Percentiles rank a stretch among this genome's conserved stretches.
These are phyloP conservation scores for Lepraria neglecta DNA, from an alignment of 495 filamentous ascomycete species.

Conservation along the genomic window DNA sequence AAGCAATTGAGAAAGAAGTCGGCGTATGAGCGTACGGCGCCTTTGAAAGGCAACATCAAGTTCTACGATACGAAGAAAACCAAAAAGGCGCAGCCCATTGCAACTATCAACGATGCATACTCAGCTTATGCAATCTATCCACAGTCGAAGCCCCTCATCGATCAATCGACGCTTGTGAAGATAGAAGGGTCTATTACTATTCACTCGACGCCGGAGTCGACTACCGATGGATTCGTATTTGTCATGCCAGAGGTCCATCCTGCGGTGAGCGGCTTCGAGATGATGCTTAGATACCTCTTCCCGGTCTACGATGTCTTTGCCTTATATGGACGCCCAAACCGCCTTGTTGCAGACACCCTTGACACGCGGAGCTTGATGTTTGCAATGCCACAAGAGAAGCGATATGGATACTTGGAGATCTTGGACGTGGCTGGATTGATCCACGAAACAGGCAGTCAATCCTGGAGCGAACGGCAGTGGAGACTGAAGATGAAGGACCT, in stretches of 20 bases:
- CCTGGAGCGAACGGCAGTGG: conserved; percentile 91
- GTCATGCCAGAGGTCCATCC: conserved; percentile 94
- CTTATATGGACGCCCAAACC: conserved; percentile 83
- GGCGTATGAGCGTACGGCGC: conserved; percentile 66
- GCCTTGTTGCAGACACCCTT: conserved; percentile 77
- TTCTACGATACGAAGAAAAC: conserved; percentile 94
- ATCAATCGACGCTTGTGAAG: conserved; percentile 90
- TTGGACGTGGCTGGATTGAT: conserved; percentile 77
- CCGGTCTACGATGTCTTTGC: conserved; percentile 90
- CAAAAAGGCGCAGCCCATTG: conserved; percentile 86
- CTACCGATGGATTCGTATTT: conserved; percentile 89
- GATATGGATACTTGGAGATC: conserved; percentile 88
- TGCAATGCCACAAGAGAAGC: conserved; percentile 81
- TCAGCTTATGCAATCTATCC: conserved; percentile 94
- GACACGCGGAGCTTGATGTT: conserved; percentile 94
- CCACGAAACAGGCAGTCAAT: conserved; percentile 63
- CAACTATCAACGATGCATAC: conserved; percentile 83
- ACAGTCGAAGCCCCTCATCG: conserved; percentile 84
- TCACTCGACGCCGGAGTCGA: conserved; percentile 63
- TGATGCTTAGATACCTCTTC: conserved; percentile 91
- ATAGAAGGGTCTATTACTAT: conserved; percentile 87
- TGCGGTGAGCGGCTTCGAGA: conserved; percentile 89
- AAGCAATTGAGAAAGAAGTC: conserved; percentile 81
- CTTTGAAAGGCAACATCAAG: conserved; percentile 79
- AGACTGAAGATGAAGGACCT: conserved; percentile 80